Evolutionary conservation across 2,329 filamentous ascomycete species (phyloP).

Genomic region (Aureobasidium zeae): DNA sequence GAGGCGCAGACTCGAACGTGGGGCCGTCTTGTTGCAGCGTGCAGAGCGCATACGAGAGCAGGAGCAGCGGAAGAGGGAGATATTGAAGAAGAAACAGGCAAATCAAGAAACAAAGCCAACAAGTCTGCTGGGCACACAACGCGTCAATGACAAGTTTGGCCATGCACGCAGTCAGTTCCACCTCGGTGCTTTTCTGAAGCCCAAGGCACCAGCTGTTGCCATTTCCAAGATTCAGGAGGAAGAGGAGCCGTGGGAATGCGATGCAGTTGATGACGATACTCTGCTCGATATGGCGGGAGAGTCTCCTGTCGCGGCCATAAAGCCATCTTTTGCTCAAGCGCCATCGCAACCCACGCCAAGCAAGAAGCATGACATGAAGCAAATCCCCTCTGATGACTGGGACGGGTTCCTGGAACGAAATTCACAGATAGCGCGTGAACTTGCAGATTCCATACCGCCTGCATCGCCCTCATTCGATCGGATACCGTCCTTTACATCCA

Average conservation of each 20-base stretch:
- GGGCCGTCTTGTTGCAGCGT: slow-evolving; percentile 27
- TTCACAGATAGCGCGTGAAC: slow-evolving; percentile 38
- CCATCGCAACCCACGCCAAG: neutral
- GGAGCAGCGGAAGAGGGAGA: slow-evolving; percentile 26
- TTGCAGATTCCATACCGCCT: slow-evolving; percentile 18
- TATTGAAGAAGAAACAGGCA: slow-evolving; percentile 26
- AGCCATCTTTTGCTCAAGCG: neutral
- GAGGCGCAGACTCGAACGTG: slow-evolving; percentile 27
- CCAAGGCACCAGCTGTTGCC: neutral
- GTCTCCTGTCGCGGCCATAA: slow-evolving; percentile 1
- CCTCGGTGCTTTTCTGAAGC: slow-evolving; percentile 28
- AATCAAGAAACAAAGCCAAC: slow-evolving; percentile 15
- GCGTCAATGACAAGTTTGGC: slow-evolving; percentile 27
- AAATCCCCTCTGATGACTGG: slow-evolving; percentile 14
- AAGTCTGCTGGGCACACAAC: slow-evolving; percentile 25
- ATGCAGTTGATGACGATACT: slow-evolving; percentile 27
- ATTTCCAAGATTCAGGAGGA: neutral
- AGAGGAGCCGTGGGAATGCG: slow-evolving; percentile 14
- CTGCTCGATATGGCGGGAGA: slow-evolving; percentile 21
- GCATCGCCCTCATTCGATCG: slow-evolving; percentile 15
- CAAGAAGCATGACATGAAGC: no score
- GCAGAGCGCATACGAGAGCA: slow-evolving; percentile 27
- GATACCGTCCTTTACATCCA: slow-evolving; percentile 30
- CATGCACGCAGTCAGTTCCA: slow-evolving; percentile 30
- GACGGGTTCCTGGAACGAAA: slow-evolving; percentile 36